These are phyloP conservation scores for Skeletonema tropicum DNA, from an alignment of 108 stramenopile species.

Conservation along the genomic window DNA sequence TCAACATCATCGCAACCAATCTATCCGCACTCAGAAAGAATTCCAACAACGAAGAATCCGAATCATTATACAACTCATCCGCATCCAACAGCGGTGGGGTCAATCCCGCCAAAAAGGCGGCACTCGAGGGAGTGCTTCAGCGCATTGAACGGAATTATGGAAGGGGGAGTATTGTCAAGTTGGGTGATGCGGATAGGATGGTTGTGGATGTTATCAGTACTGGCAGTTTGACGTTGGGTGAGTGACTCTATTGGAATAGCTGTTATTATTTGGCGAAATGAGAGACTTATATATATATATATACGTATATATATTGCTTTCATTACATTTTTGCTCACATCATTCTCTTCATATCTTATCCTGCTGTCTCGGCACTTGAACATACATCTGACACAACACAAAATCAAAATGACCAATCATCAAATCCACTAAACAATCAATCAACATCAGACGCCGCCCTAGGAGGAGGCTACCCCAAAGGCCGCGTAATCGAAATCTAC, in stretches of 20 bases:
- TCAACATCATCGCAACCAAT: not conserved
- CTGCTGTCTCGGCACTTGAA: too few relatives aligned
- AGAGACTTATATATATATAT: too few relatives aligned
- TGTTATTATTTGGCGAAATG: not conserved
- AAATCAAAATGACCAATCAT: not conserved
- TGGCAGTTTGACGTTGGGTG: constrained; percentile 90
- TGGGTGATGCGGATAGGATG: constrained; percentile 81
- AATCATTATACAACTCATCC: not conserved
- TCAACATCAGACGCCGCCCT: constrained; percentile 61
- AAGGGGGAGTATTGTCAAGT: constrained; percentile 85
- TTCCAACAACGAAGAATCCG: not conserved
- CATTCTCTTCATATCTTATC: too few relatives aligned
- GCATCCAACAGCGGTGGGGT: not conserved
- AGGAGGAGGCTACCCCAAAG: constrained; percentile 84
- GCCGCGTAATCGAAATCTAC: constrained; percentile 94
- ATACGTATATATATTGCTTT: too few relatives aligned
- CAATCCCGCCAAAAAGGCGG: constrained; percentile 74
- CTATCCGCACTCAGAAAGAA: not conserved
- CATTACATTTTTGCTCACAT: too few relatives aligned
- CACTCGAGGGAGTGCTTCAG: constrained; percentile 88
- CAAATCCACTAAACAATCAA: not conserved
- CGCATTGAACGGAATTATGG: constrained; percentile 93
- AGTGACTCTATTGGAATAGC: too few relatives aligned
- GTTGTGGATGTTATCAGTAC: constrained; percentile 84
- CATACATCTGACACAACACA: not conserved